Conservation (phyloP, 371 early-diverging fungal species). For the Zopfochytrium polystomum region DNA sequence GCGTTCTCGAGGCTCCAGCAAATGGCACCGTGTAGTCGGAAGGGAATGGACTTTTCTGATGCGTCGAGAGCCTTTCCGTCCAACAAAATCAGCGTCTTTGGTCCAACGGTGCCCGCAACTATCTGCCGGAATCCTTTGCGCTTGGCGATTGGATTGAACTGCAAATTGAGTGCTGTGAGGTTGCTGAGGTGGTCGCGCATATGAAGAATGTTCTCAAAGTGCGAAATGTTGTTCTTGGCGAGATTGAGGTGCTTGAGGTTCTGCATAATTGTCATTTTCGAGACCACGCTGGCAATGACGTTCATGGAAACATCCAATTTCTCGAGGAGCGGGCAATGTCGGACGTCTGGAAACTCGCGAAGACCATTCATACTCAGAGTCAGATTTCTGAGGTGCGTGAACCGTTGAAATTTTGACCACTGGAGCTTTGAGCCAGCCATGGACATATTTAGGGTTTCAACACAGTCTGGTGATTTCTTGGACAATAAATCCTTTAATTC, state of each 20-base stretch:
- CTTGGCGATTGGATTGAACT: conserved; percentile 41
- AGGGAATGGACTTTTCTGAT: conserved; percentile 5
- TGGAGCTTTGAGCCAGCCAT: conserved; percentile 5
- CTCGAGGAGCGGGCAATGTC: conserved; percentile 30
- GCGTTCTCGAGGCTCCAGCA: neutral
- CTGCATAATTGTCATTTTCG: neutral
- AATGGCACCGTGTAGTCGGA: conserved; percentile 6
- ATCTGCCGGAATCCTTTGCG: conserved; percentile 35
- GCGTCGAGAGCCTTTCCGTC: conserved; percentile 29
- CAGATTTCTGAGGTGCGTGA: conserved; percentile 13
- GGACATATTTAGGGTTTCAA: conserved; percentile 21
- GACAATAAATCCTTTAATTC: conserved; percentile 21
- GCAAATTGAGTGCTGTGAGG: conserved; percentile 24
- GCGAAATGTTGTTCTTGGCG: conserved; percentile 28
- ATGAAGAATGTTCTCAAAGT: conserved; percentile 13
- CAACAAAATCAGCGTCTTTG: conserved; percentile 20
- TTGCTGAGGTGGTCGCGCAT: conserved; percentile 13
- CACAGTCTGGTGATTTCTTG: conserved; percentile 12
- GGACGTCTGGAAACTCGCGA: conserved; percentile 24
- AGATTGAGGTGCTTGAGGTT: conserved; percentile 31
- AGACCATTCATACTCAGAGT: conserved; percentile 29
- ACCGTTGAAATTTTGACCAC: conserved; percentile 20
- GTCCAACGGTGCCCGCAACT: conserved; percentile 1
- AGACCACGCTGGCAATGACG: conserved; percentile 15
- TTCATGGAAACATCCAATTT: conserved; percentile 43